Evolutionary conservation across 129 eudicot genomes (phyloP).

Genomic region (Pulicaria dysenterica): DNA sequence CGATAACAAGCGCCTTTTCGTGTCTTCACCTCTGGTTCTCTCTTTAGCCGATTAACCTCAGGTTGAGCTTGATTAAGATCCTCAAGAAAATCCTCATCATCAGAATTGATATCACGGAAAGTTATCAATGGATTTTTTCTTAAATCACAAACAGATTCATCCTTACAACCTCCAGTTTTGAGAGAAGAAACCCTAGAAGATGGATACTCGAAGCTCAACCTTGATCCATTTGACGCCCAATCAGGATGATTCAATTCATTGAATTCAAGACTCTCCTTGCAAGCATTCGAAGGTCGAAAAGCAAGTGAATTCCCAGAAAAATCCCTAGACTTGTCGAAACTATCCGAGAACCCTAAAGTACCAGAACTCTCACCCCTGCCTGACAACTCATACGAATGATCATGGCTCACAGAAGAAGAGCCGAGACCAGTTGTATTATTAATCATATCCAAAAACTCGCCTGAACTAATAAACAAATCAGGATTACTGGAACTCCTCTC

Average conservation of each 20-base stretch:
- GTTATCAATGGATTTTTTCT: slow-evolving; percentile 57
- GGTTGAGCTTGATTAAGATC: slow-evolving; percentile 40
- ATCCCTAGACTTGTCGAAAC: slow-evolving; percentile 76
- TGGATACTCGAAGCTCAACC: slow-evolving; percentile 73
- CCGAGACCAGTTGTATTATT: slow-evolving; percentile 55
- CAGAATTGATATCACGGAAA: slow-evolving; percentile 71
- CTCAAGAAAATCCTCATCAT: slow-evolving; percentile 50
- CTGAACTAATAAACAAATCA: slow-evolving; percentile 48
- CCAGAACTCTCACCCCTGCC: slow-evolving; percentile 74
- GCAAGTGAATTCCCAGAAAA: slow-evolving; percentile 61
- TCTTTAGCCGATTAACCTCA: slow-evolving; percentile 44
- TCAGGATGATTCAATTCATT: slow-evolving; percentile 62
- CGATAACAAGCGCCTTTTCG: slow-evolving; percentile 90
- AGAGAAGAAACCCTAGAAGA: slow-evolving; percentile 73
- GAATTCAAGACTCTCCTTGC: slow-evolving; percentile 54
- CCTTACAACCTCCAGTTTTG: slow-evolving; percentile 53
- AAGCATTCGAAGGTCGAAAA: slow-evolving; percentile 49
- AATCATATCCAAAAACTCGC: slow-evolving; percentile 55
- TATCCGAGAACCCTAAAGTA: slow-evolving; percentile 69
- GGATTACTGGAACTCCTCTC: slow-evolving; percentile 41
- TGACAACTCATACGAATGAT: slow-evolving; percentile 53
- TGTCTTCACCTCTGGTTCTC: slow-evolving; percentile 65
- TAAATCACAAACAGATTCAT: slow-evolving; percentile 52
- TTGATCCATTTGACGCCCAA: slow-evolving; percentile 81
- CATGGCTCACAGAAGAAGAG: slow-evolving; percentile 48